A percentile compares a stretch with the other conserved stretches of the same genome.
Evolutionary conservation across 2,329 filamentous ascomycete species (phyloP).

Genomic region (Exophiala alcalophila): DNA sequence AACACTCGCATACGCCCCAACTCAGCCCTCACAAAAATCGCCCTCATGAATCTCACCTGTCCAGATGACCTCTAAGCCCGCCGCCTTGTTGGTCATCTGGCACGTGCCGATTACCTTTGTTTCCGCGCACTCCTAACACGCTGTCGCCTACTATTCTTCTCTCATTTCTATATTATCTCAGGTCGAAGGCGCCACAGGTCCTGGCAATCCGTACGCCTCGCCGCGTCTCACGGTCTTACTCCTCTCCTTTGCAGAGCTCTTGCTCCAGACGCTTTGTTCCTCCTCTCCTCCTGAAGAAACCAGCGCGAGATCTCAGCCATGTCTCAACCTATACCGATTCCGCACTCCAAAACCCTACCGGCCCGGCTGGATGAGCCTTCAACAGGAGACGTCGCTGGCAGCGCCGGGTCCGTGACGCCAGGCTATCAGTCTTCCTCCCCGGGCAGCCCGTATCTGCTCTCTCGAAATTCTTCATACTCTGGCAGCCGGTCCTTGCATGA

Average conservation of each 20-base stretch:
- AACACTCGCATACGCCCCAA: not conserved
- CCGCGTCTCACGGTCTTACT: too few species aligned
- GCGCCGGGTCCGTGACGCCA: conserved; percentile 38
- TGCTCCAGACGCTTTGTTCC: too few species aligned
- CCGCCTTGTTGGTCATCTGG: conserved; percentile 7
- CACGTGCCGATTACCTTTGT: conserved; percentile 15
- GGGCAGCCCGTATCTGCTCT: conserved; percentile 52
- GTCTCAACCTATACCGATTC: conserved; percentile 30
- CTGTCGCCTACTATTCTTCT: too few species aligned
- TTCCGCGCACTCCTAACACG: too few species aligned
- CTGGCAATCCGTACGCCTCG: not conserved
- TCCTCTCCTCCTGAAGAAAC: not conserved
- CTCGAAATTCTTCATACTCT: conserved; percentile 78
- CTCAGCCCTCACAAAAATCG: conserved; percentile 1
- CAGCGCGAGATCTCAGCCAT: conserved; percentile 30
- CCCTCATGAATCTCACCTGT: conserved; percentile 7
- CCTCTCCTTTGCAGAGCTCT: too few species aligned
- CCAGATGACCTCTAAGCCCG: conserved; percentile 9
- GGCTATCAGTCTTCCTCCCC: conserved; percentile 46
- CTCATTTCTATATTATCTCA: too few species aligned
- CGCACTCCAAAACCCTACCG: conserved; percentile 32
- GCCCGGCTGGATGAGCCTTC: conserved; percentile 23
- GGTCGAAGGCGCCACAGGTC: too few species aligned
- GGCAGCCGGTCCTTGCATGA: conserved; percentile 81
- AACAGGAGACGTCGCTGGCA: conserved; percentile 23